Evolutionary conservation across 2,329 filamentous ascomycete species (phyloP).

Genomic region (Fusarium citri): DNA sequence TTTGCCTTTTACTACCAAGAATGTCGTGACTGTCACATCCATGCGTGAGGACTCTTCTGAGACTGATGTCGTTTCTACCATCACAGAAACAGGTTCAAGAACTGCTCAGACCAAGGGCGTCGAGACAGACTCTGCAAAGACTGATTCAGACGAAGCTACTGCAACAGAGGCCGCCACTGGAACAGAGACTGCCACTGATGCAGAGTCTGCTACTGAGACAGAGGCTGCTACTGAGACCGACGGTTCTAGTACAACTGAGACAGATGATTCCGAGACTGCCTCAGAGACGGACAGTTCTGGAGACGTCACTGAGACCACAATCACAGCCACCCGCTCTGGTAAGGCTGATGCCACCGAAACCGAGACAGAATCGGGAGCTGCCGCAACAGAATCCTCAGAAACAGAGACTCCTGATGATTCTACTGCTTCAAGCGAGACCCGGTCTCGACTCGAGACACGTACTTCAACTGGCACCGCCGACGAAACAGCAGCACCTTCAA

Average conservation of each 20-base stretch:
- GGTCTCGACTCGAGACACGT: slow-evolving; percentile 37
- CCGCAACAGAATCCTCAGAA: slow-evolving; percentile 9
- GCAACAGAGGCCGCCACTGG: neutral
- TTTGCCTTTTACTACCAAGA: slow-evolving; percentile 9
- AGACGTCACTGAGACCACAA: slow-evolving; percentile 11
- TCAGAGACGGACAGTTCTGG: slow-evolving; percentile 4
- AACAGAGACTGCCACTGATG: neutral
- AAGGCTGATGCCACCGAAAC: slow-evolving; percentile 8
- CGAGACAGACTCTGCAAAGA: slow-evolving; percentile 8
- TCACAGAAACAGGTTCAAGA: slow-evolving; percentile 25
- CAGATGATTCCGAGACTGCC: neutral
- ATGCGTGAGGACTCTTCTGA: slow-evolving; percentile 13
- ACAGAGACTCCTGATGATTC: neutral
- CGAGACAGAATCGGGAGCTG: neutral
- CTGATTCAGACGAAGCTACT: neutral
- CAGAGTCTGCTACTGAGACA: neutral
- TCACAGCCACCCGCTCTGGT: slow-evolving; percentile 7
- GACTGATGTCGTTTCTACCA: slow-evolving; percentile 27
- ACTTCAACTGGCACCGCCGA: slow-evolving; percentile 26
- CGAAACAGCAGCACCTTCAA: slow-evolving; percentile 28
- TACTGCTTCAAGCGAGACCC: slow-evolving; percentile 14
- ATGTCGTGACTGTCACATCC: slow-evolving; percentile 5
- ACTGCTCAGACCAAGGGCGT: slow-evolving; percentile 13
- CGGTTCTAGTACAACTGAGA: neutral
- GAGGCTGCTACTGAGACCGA: neutral